Conservation (phyloP, 164 flowering plant genomes). For the Brasenia schreberi region DNA sequence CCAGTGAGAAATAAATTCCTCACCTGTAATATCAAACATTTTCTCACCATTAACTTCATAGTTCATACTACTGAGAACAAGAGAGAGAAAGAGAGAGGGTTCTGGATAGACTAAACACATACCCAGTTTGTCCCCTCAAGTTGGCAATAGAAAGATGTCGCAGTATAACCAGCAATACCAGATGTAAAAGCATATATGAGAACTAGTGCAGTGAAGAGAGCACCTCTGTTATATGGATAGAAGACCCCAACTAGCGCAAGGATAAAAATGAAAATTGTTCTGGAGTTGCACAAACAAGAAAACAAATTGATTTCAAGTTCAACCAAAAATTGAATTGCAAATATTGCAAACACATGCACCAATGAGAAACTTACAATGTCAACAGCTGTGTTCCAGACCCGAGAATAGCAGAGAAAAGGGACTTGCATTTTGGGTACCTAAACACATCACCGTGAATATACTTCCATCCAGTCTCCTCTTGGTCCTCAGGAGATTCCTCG, state of each 20-base stretch:
- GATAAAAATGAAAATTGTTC: conserved; percentile 19
- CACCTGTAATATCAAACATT: conserved; percentile 11
- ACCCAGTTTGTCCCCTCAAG: conserved; percentile 34
- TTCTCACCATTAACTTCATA: too few relatives aligned
- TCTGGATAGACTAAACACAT: not conserved
- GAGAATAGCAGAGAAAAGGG: conserved; percentile 35
- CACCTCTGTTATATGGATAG: conserved; percentile 28
- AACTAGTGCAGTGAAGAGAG: conserved; percentile 22
- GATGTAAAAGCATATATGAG: conserved; percentile 24
- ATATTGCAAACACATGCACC: not conserved
- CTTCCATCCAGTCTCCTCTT: conserved; percentile 57
- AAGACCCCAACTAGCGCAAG: conserved; percentile 24
- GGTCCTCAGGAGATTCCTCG: conserved; percentile 46
- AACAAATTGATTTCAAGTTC: not conserved
- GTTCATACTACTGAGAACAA: not conserved
- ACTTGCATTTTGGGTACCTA: conserved; percentile 40
- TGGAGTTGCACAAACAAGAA: conserved; percentile 4
- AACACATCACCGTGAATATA: conserved; percentile 56
- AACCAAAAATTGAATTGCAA: not conserved
- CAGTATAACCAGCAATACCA: conserved; percentile 25
- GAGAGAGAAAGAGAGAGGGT: not conserved
- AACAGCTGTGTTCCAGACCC: conserved; percentile 48
- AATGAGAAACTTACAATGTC: conserved; percentile 22
- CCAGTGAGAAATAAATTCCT: conserved; percentile 22
- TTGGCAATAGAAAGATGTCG: conserved; percentile 24